phyloP scores from a whole-genome alignment of 1,139 yeast genomes.

The Taphrina flavorubra region DNA sequence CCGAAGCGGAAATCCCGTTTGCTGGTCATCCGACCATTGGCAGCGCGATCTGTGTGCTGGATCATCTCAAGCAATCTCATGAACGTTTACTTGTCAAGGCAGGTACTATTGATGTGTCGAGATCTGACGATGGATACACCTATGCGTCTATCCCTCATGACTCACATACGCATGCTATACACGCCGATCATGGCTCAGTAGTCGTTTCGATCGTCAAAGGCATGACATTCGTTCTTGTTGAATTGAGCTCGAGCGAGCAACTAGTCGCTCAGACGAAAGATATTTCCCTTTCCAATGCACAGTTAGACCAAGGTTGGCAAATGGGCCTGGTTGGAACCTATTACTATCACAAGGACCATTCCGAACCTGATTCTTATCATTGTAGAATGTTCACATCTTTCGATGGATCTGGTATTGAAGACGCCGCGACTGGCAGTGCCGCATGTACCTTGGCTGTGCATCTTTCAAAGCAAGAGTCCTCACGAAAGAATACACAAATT shows the following conservation, averaged over 20 bases:
- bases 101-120: background rate
- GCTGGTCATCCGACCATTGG: constrained; percentile 40
- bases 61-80: background rate
- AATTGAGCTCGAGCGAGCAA: constrained; percentile 4
- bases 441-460: constrained; percentile 24
- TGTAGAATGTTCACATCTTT: constrained; percentile 19
- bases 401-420: constrained; percentile 22
- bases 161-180: constrained; percentile 6
- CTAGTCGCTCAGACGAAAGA: background rate
- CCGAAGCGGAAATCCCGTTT: constrained; percentile 27
- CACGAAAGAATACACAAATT: background rate
- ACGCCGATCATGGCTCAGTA: background rate
- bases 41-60: constrained; percentile 15
- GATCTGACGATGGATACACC: constrained; percentile 4
- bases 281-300: background rate
- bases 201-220: constrained; percentile 31
- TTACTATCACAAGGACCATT: constrained; percentile 1
- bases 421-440: constrained; percentile 37
- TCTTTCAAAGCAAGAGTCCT: background rate
- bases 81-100: constrained; percentile 11
- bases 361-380: constrained; percentile 1
- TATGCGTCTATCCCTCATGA: constrained; percentile 25
- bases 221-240: constrained; percentile 35
- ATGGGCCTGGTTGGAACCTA: constrained; percentile 25
- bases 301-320: constrained; percentile 27